Evolutionary conservation across 2,329 filamentous ascomycete species (phyloP).

Genomic region (Colletotrichum chlorophyti): DNA sequence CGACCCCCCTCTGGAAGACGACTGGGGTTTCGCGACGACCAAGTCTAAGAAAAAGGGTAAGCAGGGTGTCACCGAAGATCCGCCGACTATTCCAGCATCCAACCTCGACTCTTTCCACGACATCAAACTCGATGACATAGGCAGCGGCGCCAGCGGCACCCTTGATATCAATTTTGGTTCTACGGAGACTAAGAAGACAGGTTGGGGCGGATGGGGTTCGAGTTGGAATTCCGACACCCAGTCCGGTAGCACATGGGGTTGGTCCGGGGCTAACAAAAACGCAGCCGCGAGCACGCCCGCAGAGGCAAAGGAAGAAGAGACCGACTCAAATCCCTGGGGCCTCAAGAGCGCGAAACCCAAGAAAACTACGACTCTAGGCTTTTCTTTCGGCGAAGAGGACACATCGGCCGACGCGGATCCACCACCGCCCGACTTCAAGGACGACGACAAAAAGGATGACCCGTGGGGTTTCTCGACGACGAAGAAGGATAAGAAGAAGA

Average conservation of each 20-base stretch:
- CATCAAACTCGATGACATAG: constrained; percentile 68
- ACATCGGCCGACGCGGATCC: constrained; percentile 7
- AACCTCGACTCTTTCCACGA: constrained; percentile 64
- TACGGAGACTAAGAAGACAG: constrained; percentile 47
- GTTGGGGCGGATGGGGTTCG: constrained; percentile 66
- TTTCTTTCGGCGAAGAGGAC: constrained; percentile 52
- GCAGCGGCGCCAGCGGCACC: constrained; percentile 48
- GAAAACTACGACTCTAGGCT: constrained; percentile 51
- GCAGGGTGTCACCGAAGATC: constrained; percentile 45
- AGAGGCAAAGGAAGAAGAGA: constrained; percentile 48
- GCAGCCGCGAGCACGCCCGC: constrained; percentile 38
- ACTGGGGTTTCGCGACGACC: constrained; percentile 56
- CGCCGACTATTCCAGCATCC: constrained; percentile 36
- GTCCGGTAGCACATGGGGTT: constrained; percentile 46
- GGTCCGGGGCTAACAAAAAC: constrained; percentile 44
- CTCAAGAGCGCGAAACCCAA: constrained; percentile 55
- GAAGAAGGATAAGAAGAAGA: constrained; percentile 53
- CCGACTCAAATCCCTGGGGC: constrained; percentile 58
- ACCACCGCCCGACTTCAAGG: constrained; percentile 11
- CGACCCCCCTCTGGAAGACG: constrained; percentile 55
- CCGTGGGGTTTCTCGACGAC: constrained; percentile 40
- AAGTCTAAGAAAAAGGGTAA: constrained; percentile 64
- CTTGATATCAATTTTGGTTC: constrained; percentile 61
- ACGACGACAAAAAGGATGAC: constrained; percentile 46
- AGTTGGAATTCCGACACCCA: constrained; percentile 61